Conservation (phyloP, 2,329 filamentous ascomycete species). For the Graphilbum ipis-grandicollis region DNA sequence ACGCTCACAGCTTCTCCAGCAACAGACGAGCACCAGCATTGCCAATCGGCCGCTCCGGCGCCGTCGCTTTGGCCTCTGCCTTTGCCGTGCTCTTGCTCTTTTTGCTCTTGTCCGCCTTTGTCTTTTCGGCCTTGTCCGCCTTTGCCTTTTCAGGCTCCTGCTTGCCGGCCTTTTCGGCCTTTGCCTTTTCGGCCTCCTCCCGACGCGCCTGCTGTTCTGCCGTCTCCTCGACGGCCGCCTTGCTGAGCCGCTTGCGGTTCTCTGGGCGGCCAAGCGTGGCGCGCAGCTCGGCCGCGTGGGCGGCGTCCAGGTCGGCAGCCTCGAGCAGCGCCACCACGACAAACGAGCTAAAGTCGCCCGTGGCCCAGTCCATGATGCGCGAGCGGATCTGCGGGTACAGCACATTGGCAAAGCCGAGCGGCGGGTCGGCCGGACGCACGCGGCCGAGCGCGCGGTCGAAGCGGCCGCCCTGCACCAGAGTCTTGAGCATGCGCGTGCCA, state of each 20-base stretch:
- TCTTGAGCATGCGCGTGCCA: conserved; percentile 76
- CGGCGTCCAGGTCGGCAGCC: conserved; percentile 52
- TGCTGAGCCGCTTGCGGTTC: conserved; percentile 53
- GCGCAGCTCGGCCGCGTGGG: conserved; percentile 46
- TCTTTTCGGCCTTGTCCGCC: conserved; percentile 26
- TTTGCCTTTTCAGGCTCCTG: conserved; percentile 29
- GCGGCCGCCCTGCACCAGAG: conserved; percentile 72
- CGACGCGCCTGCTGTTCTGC: conserved; percentile 29
- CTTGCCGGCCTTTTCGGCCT: conserved; percentile 29
- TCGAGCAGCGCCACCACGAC: conserved; percentile 72
- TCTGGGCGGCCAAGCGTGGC: conserved; percentile 57
- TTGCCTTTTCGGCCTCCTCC: conserved; percentile 19
- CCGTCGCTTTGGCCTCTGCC: conserved; percentile 2
- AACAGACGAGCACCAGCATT: conserved; percentile 46
- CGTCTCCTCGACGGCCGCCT: conserved; percentile 44
- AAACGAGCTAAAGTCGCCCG: conserved; percentile 60
- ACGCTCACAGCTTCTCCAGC: conserved; percentile 33
- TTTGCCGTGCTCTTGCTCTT: conserved; percentile 18
- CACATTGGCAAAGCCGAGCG: conserved; percentile 61
- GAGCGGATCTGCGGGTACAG: conserved; percentile 71
- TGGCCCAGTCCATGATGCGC: conserved; percentile 67
- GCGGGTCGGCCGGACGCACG: conserved; percentile 53
- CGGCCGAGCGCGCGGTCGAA: conserved; percentile 62
- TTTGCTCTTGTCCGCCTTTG: conserved; percentile 24
- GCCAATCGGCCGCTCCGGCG: conserved; percentile 27